A percentile compares a stretch with the other conserved stretches of the same genome.
phyloP scores from a whole-genome alignment of 2,329 filamentous ascomycete genomes.

The Neophaeococcomyces aloes region DNA sequence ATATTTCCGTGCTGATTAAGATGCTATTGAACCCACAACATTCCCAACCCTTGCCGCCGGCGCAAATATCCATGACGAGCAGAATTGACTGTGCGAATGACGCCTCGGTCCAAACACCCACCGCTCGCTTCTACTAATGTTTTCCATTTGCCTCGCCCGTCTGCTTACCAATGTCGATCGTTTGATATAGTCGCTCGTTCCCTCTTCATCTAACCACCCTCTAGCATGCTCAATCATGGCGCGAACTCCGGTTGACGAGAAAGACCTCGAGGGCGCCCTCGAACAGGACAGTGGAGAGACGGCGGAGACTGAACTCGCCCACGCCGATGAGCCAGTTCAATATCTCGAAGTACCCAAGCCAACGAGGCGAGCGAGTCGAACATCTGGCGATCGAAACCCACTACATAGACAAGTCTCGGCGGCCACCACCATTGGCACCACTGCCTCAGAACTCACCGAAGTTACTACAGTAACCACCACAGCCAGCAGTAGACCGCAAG shows the following conservation, averaged over 20 bases:
- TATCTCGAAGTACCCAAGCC: constrained; percentile 14
- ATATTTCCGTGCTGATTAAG: neutral
- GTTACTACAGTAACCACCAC: constrained; percentile 32
- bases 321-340: constrained; percentile 15
- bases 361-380: constrained; percentile 6
- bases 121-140: constrained; percentile 6
- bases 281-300: constrained; percentile 22
- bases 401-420: constrained; percentile 32
- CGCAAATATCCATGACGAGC: constrained; percentile 8
- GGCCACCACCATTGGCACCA: constrained; percentile 9
- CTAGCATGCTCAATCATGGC: constrained; percentile 5
- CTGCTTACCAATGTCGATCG: neutral
- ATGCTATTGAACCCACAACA: neutral
- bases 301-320: constrained; percentile 17
- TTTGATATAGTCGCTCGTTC: neutral
- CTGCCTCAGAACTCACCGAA: constrained; percentile 9
- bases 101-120: constrained; percentile 4
- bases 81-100: constrained; percentile 1
- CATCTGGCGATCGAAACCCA: constrained; percentile 3
- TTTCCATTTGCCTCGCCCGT: neutral
- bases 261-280: constrained; percentile 16
- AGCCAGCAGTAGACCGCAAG: constrained; percentile 7
- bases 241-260: constrained; percentile 10
- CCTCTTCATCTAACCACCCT: neutral
- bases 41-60: neutral